Conservation (phyloP, 2,329 filamentous ascomycete genomes). For the Talaromyces sp. region DNA sequence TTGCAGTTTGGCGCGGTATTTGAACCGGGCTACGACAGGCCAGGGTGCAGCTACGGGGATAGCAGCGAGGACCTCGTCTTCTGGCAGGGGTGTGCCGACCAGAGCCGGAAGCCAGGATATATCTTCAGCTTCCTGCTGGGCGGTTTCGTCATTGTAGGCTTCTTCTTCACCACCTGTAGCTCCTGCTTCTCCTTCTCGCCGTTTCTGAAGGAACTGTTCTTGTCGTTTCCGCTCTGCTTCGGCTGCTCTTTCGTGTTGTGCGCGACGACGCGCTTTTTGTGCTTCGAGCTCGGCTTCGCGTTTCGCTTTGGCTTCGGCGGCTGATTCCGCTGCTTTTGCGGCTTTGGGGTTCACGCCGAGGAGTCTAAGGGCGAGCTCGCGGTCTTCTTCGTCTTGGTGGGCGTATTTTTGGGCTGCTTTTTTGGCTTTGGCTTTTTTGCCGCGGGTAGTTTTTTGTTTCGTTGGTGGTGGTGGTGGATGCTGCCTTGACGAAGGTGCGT, state of each 20-base stretch:
- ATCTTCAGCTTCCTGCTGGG: constrained; percentile 48
- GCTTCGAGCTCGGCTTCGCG: constrained; percentile 70
- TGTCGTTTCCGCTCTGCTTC: constrained; percentile 61
- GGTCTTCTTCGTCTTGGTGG: constrained; percentile 91
- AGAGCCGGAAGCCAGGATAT: constrained; percentile 61
- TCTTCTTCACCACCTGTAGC: constrained; percentile 38
- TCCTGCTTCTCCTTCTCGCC: constrained; percentile 55
- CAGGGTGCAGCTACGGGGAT: constrained; percentile 63
- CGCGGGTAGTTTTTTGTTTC: constrained; percentile 47
- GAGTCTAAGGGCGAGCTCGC: constrained; percentile 75
- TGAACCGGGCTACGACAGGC: constrained; percentile 64
- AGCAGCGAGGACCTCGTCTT: constrained; percentile 68
- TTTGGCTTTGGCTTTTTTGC: constrained; percentile 78
- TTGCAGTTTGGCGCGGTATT: constrained; percentile 94
- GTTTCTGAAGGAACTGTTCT: constrained; percentile 66
- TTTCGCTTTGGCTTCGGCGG: constrained; percentile 58
- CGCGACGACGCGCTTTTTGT: constrained; percentile 69
- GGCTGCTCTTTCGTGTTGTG: constrained; percentile 75
- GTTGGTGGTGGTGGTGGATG: constrained; percentile 1
- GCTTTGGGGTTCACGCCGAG: constrained; percentile 65
- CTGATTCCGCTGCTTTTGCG: constrained; percentile 61
- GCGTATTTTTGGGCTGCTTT: constrained; percentile 88
- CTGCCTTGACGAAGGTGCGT: not conserved
- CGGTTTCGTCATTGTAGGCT: constrained; percentile 54
- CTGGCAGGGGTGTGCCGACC: constrained; percentile 71